phyloP scores from a whole-genome alignment of 208 protist genomes.

The Trichomonas vaginalis region DNA sequence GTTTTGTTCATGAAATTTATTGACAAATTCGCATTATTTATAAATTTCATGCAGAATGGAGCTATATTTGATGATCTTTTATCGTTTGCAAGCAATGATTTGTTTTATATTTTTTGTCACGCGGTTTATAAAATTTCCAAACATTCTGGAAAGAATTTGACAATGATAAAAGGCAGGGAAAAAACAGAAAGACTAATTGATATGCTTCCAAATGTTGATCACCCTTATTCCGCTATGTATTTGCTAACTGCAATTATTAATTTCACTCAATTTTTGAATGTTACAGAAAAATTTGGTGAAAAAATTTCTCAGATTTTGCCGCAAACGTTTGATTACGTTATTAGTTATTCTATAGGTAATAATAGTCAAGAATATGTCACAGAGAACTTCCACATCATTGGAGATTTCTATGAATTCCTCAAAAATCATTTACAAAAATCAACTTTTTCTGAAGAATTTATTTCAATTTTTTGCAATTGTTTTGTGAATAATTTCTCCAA shows the following conservation, averaged over 20 bases:
- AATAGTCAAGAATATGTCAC: too few species aligned
- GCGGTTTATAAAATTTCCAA: too few species aligned
- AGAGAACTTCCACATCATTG: neutral
- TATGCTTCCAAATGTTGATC: too few species aligned
- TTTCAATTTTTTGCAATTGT: neutral
- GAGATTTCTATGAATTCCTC: neutral
- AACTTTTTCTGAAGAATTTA: neutral
- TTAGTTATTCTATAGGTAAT: neutral
- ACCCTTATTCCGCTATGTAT: neutral
- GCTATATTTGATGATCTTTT: too few species aligned
- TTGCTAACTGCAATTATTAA: neutral
- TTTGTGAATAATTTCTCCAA: neutral
- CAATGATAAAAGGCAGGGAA: too few species aligned
- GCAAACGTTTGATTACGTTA: neutral
- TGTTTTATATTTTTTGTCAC: too few species aligned
- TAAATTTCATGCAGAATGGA: too few species aligned
- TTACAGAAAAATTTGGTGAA: neutral
- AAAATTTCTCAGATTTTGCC: neutral
- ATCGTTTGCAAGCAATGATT: too few species aligned
- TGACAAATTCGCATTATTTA: neutral
- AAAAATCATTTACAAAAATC: neutral
- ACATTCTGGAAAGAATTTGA: too few species aligned
- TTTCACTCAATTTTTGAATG: neutral
- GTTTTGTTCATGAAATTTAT: neutral
- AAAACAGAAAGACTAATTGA: too few species aligned